Base-by-base conservation (phyloP, 2,329 filamentous ascomycete species). In the Pseudocercospora crystallina region DNA sequence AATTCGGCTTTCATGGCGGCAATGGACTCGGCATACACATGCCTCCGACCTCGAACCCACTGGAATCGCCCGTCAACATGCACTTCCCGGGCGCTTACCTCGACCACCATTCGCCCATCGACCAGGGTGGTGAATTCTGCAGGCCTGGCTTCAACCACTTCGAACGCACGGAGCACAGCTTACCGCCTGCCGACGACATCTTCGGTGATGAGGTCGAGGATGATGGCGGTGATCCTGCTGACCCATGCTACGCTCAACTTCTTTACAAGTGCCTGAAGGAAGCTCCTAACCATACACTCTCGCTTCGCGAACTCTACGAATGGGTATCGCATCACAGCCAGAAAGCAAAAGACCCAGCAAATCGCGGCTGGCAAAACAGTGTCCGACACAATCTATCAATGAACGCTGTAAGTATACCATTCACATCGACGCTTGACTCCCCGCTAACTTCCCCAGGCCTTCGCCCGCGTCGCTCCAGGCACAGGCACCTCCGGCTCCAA, bases 361-460 rank as follows among this genome's bases (percentile, higher is more conserved):
- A 70, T 4, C 74, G 70, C 38, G 92, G 91, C 8, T 97, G 92
- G 92, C 87, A 92, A 72, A 97, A 96, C 70, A 95, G 89, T 71
- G 95, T 97, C 58, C 83, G 92, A 2, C 92, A 97, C 69, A 97
- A 97, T 61, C 76, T 97, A 7, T 96, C 90, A 41, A 96, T 97
- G 91, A 97, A 97, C 63, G 80, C 80, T 54, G 92, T 96, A 82
- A 72, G 83, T 77, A 8, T 13, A 29, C 8, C 52, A 13, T 34
- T 15, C 8, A 31, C 47, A 29, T 46, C 30, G 5, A 9, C 10
- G 5, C 34, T 8, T 14, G 7, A 4, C 8, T 11, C 4, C 34
- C 45, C 17, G 37, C 60, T 57, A 43, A 62, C 48, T 34, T 35
- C 45, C 37, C 49, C 54, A 82, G 77, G 79, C 80, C 8, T 80